Conservation (phyloP, 306 rosid genomes). For the Arachis stenosperma region DNA sequence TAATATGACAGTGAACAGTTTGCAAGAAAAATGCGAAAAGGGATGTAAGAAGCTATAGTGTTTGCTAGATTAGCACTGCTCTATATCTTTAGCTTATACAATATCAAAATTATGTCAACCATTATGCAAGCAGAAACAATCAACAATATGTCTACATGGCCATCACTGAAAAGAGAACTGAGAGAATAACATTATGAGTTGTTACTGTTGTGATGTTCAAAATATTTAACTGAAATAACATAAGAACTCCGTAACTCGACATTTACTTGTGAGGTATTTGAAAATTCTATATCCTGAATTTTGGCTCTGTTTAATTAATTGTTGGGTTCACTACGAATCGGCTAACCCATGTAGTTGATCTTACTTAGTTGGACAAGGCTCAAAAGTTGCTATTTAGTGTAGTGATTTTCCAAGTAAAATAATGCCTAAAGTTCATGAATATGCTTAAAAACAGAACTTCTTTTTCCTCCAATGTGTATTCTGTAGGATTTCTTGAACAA, state of each 20-base stretch:
- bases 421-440: background rate
- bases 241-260: background rate
- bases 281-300: background rate
- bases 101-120: background rate
- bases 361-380: too few relatives aligned
- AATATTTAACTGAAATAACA: conserved; percentile 20
- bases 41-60: too few relatives aligned
- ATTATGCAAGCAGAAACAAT: conserved; percentile 15
- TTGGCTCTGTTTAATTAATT: background rate
- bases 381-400: too few relatives aligned
- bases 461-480: background rate
- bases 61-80: background rate
- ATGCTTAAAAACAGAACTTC: background rate
- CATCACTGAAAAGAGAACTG: conserved; percentile 2
- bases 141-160: background rate
- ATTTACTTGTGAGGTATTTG: background rate
- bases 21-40: background rate
- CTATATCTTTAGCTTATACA: conserved; percentile 12
- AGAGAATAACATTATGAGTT: background rate
- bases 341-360: too few relatives aligned
- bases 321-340: background rate
- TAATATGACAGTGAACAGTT: conserved; percentile 18
- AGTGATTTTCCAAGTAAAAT: background rate
- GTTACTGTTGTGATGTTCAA: background rate
- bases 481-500: conserved; percentile 27